phyloP scores from a whole-genome alignment of 2,329 filamentous ascomycete genomes.

The Blumeria hordei region DNA sequence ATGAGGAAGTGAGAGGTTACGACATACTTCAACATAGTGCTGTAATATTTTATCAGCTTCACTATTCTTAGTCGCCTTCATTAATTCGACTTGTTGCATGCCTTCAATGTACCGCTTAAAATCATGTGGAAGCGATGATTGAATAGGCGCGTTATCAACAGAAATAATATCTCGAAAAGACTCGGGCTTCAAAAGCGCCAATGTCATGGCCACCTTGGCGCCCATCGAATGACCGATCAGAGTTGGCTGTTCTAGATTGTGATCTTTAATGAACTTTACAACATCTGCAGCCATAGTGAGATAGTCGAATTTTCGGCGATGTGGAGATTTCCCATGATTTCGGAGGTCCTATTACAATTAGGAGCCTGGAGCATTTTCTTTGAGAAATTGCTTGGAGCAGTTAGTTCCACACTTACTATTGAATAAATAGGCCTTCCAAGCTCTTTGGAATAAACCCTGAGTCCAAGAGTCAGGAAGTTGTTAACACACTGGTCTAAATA shows the following conservation, averaged over 20 bases:
- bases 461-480: background rate
- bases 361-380: background rate
- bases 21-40: slow-evolving; percentile 40
- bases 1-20: background rate
- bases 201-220: slow-evolving; percentile 75
- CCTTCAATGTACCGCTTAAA: slow-evolving; percentile 63
- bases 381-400: background rate
- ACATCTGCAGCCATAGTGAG: slow-evolving; percentile 62
- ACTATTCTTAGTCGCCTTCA: slow-evolving; percentile 38
- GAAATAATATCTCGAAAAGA: slow-evolving; percentile 48
- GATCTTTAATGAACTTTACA: slow-evolving; percentile 47
- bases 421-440: slow-evolving; percentile 61
- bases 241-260: slow-evolving; percentile 44
- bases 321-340: slow-evolving; percentile 82
- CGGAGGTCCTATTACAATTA: slow-evolving; percentile 42
- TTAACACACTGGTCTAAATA: background rate
- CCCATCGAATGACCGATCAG: slow-evolving; percentile 95
- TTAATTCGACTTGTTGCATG: slow-evolving; percentile 60
- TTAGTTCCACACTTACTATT: slow-evolving; percentile 29
- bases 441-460: slow-evolving; percentile 59
- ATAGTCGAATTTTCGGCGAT: slow-evolving; percentile 57
- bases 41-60: slow-evolving; percentile 63
- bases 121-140: slow-evolving; percentile 46
- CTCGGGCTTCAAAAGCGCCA: slow-evolving; percentile 48
- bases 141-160: slow-evolving; percentile 81